Percentiles rank a stretch among this genome's conserved stretches.
Evolutionary conservation across 306 rosid species (phyloP).

Genomic region (Cucurbita pepo): DNA sequence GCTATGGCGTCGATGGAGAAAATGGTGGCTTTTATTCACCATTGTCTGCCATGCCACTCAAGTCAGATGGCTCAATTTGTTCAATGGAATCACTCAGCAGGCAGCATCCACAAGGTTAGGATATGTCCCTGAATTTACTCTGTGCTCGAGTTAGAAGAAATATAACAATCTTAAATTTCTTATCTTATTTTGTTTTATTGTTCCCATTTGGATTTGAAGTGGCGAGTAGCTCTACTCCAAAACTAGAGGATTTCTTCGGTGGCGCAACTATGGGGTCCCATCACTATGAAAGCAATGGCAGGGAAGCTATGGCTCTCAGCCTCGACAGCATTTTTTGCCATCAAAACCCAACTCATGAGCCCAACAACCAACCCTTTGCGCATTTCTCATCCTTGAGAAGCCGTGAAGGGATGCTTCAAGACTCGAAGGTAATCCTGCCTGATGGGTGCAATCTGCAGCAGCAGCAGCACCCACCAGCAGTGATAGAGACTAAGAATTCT

Average conservation of each 20-base stretch:
- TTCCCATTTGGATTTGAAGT: conserved; percentile 22
- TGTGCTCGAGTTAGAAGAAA: not conserved
- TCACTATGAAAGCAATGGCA: conserved; percentile 44
- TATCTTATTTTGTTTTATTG: not conserved
- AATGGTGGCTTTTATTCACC: conserved; percentile 38
- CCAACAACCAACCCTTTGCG: conserved; percentile 10
- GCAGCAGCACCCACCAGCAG: conserved; percentile 11
- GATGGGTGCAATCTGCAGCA: conserved; percentile 25
- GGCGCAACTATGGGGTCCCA: conserved; percentile 51
- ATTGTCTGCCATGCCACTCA: conserved; percentile 57
- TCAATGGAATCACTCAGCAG: conserved; percentile 50
- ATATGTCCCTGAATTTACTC: not conserved
- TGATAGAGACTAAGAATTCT: conserved; percentile 17
- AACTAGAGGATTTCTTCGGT: conserved; percentile 77
- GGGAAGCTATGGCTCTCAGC: conserved; percentile 56
- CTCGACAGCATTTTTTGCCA: conserved; percentile 42
- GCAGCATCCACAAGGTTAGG: conserved; percentile 57
- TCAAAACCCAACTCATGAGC: conserved; percentile 26
- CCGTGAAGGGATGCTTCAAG: conserved; percentile 26
- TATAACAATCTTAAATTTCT: not conserved
- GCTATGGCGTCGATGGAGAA: conserved; percentile 41
- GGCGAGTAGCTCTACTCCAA: conserved; percentile 50
- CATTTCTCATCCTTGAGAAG: conserved; percentile 10
- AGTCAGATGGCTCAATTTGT: conserved; percentile 66
- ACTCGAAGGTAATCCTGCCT: conserved; percentile 23